Evolutionary conservation across 768 basidiomycete genomes (phyloP), one percentile per base, ranked within the genome.

Genomic region (Suillus hirtellus): DNA sequence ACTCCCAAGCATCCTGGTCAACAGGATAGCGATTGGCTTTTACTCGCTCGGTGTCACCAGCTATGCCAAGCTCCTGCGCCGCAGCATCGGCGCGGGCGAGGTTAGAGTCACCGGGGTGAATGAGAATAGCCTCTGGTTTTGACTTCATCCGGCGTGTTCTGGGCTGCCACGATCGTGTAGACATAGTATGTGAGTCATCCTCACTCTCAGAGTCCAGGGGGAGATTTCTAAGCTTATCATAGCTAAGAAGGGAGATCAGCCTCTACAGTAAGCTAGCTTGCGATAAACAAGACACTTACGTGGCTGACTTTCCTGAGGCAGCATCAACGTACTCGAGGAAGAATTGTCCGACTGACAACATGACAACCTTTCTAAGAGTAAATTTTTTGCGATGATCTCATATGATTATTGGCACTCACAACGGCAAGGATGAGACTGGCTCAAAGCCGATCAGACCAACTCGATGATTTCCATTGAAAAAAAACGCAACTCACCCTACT

Each of bases 31-130:
- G 72, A 65, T 77, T 74, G 10, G 74, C 79, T 61, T 77, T 73
- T 6, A 82, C 83, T 27, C 77, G 75, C 42, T 86, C 83, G 9
- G 84, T 82, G 63, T 82, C 79, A 24, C 80, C 78, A 3, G 72
- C 72, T 19, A 87, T 64, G 27, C 86, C 88, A 38, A 87, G 74
- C 67, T 85, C 80, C 53, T 83, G 71, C 0, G 86, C 86, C n/a
- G 75, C 80, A 10, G 83, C 85, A 63, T 89, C 88, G 3, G 88
- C 88, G 42, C 88, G 86, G 7, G 86, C 87, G 65, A 88, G 68
- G 69, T 88, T 89, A 43, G 87, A 88, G 49, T 86, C 72, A 49
- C 72, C 73, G 2, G 89, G 88, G 67, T 89, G 87, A 58, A 89
- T 88, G 67, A 84, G 85, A 59, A 89, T 85, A 43, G 70, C 75